Evolutionary conservation across 179 eudicot genomes (phyloP).

Genomic region (Kewa caespitosa): DNA sequence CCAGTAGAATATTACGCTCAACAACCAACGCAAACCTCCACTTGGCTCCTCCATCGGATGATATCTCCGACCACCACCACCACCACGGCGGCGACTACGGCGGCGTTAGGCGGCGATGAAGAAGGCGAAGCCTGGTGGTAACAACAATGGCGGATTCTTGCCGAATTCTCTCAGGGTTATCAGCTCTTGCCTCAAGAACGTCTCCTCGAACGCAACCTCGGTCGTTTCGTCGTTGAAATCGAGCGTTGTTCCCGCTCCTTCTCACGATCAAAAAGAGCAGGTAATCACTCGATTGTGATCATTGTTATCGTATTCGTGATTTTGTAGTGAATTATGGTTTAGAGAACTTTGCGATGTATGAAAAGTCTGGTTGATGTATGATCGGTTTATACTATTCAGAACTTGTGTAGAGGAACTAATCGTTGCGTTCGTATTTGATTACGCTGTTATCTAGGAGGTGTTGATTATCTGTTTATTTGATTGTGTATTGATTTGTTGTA

Average conservation of each 20-base stretch:
- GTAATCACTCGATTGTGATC: conserved; percentile 8
- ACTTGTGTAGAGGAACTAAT: too few species aligned
- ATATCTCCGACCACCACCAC: too few species aligned
- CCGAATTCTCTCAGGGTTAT: conserved; percentile 60
- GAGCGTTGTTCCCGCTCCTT: conserved; percentile 23
- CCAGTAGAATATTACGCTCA: not conserved
- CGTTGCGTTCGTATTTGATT: not conserved
- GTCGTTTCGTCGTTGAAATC: conserved; percentile 47
- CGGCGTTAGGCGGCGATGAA: not conserved
- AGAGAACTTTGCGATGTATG: too few species aligned
- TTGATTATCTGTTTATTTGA: not conserved
- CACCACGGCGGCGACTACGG: not conserved
- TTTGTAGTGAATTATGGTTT: too few species aligned
- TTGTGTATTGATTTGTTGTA: too few species aligned
- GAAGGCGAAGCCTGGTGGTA: not conserved
- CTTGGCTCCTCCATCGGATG: too few species aligned
- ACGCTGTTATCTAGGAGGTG: not conserved
- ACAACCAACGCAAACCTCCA: too few species aligned
- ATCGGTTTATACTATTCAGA: too few species aligned
- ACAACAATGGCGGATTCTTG: conserved; percentile 30
- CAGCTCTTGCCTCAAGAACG: conserved; percentile 63
- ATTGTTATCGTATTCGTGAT: too few species aligned
- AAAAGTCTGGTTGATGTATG: too few species aligned
- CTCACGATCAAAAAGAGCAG: conserved; percentile 62
- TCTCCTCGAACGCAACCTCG: conserved; percentile 35